Conservation (phyloP, 257 asterid genomes). For the Primulina huaijiensis region DNA sequence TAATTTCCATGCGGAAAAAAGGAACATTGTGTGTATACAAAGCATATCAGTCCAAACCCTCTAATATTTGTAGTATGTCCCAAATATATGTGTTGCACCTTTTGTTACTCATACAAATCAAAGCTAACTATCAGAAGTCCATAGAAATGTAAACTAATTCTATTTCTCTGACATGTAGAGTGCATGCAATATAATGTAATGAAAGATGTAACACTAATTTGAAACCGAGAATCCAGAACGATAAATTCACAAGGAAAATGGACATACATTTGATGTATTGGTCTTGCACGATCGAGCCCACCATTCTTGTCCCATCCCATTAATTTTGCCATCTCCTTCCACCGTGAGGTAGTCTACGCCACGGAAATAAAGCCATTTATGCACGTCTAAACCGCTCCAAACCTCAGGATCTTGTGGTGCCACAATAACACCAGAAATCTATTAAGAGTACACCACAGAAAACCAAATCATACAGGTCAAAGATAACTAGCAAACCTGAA, state of each 20-base stretch:
- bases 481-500: not conserved
- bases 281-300: constrained; percentile 92
- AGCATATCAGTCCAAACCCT: not conserved
- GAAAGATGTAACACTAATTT: not conserved
- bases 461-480: not conserved
- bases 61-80: too few relatives aligned
- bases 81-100: not conserved
- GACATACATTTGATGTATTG: constrained; percentile 56
- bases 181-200: not conserved
- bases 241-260: not conserved
- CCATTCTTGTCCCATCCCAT: constrained; percentile 78
- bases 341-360: constrained; percentile 54
- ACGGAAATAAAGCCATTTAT: constrained; percentile 80
- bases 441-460: constrained; percentile 18
- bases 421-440: constrained; percentile 64
- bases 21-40: not conserved
- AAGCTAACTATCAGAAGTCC: not conserved
- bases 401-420: constrained; percentile 68
- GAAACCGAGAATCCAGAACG: not conserved
- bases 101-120: not conserved
- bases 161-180: not conserved
- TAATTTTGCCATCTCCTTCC: constrained; percentile 68
- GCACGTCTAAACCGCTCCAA: constrained; percentile 56
- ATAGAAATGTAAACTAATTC: not conserved
- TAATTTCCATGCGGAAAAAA: constrained; percentile 8